Evolutionary conservation across 2,329 filamentous ascomycete genomes (phyloP).

Genomic region (Fusarium sp.): DNA sequence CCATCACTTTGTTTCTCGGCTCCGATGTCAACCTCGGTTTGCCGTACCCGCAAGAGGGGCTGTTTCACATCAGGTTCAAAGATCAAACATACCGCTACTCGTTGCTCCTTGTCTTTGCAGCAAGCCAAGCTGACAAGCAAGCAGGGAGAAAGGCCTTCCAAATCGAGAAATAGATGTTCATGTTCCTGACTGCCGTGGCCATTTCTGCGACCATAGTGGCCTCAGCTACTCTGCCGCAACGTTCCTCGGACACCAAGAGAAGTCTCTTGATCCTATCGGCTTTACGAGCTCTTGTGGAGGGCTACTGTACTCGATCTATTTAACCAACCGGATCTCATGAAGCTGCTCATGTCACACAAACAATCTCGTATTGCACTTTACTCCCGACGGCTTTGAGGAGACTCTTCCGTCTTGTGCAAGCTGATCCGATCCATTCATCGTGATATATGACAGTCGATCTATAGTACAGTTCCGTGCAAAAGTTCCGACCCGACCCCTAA

Average conservation of each 20-base stretch:
- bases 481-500: too few relatives aligned
- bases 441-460: background rate
- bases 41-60: background rate
- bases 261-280: background rate
- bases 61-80: slow-evolving; percentile 10
- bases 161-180: background rate
- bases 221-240: background rate
- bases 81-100: slow-evolving; percentile 4
- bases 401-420: background rate
- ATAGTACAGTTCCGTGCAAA: too few relatives aligned
- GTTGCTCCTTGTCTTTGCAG: background rate
- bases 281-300: background rate
- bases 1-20: slow-evolving; percentile 7
- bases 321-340: slow-evolving; percentile 13
- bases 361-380: slow-evolving; percentile 20
- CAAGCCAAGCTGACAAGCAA: background rate
- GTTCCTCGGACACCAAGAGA: background rate
- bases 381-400: slow-evolving; percentile 12
- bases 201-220: too few relatives aligned
- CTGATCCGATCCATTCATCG: background rate
- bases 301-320: slow-evolving; percentile 9
- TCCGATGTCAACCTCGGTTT: slow-evolving; percentile 3
- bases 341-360: slow-evolving; percentile 9
- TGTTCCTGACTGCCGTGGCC: background rate
- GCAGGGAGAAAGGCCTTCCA: background rate